These are phyloP conservation scores for Mycena citricolor DNA, from an alignment of 1,284 basidiomycete genomes.

Conservation along the genomic window DNA sequence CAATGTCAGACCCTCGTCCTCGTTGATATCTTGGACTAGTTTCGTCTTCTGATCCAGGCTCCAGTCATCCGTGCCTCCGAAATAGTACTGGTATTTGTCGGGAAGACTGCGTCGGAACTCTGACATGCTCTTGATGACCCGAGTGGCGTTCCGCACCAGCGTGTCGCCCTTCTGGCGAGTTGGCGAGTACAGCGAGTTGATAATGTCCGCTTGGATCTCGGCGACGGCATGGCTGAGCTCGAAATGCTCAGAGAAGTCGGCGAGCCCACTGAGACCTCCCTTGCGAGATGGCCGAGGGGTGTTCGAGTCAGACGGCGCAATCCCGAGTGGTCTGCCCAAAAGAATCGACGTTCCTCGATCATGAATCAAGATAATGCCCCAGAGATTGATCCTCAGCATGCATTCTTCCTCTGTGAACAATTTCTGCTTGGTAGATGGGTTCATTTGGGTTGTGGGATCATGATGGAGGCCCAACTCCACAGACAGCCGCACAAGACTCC, in stretches of 20 bases:
- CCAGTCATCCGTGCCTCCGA: slow-evolving; percentile 74
- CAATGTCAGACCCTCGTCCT: slow-evolving; percentile 75
- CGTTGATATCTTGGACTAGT: slow-evolving; percentile 70
- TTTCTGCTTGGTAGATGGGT: slow-evolving; percentile 36
- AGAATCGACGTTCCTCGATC: slow-evolving; percentile 83
- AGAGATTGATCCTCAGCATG: slow-evolving; percentile 73
- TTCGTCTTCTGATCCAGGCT: slow-evolving; percentile 57
- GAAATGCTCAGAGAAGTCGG: slow-evolving; percentile 34
- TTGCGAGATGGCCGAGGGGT: slow-evolving; percentile 66
- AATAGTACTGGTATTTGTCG: slow-evolving; percentile 68
- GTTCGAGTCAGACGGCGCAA: slow-evolving; percentile 73
- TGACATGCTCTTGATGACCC: slow-evolving; percentile 73
- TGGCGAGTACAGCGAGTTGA: slow-evolving; percentile 78
- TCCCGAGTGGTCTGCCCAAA: slow-evolving; percentile 79
- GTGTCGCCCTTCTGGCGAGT: slow-evolving; percentile 62
- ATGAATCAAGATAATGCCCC: slow-evolving; percentile 79
- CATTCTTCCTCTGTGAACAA: slow-evolving; percentile 72
- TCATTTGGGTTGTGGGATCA: slow-evolving; percentile 67
- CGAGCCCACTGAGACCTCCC: slow-evolving; percentile 36
- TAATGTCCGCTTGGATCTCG: slow-evolving; percentile 82
- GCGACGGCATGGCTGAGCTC: slow-evolving; percentile 34
- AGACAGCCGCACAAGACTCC: slow-evolving; percentile 73
- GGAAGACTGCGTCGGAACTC: slow-evolving; percentile 66
- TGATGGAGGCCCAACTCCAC: slow-evolving; percentile 82
- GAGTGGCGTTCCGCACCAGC: slow-evolving; percentile 70